These are phyloP conservation scores for Naganishia sp. DNA, from an alignment of 1,284 basidiomycete genomes.

Conservation along the genomic window DNA sequence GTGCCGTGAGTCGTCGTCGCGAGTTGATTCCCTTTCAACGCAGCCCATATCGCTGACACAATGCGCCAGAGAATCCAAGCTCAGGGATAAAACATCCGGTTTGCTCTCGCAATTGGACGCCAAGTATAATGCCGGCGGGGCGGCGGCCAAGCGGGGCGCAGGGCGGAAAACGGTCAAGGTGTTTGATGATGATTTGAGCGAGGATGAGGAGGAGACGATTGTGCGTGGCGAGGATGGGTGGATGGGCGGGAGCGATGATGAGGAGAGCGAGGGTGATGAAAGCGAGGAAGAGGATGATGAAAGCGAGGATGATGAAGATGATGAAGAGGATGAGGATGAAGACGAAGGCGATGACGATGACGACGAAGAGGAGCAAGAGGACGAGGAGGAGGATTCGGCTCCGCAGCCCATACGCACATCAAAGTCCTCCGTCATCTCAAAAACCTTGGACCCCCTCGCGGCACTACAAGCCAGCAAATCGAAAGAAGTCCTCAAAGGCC, in stretches of 20 bases:
- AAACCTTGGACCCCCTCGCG: constrained; percentile 56
- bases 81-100: constrained; percentile 64
- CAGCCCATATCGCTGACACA: neutral
- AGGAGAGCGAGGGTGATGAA: constrained; percentile 62
- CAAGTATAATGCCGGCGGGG: constrained; percentile 63
- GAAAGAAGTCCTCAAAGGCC: constrained; percentile 65
- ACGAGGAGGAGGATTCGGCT: constrained; percentile 49
- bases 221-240: constrained; percentile 50
- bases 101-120: constrained; percentile 58
- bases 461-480: constrained; percentile 44
- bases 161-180: constrained; percentile 66
- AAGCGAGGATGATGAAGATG: constrained; percentile 50
- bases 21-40: neutral
- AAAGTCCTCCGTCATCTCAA: constrained; percentile 18
- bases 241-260: constrained; percentile 41
- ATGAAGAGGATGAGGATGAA: constrained; percentile 57
- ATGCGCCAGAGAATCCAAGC: constrained; percentile 62
- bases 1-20: neutral
- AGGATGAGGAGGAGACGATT: constrained; percentile 57
- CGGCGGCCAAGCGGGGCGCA: constrained; percentile 38
- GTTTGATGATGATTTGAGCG: constrained; percentile 51
- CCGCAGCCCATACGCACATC: constrained; percentile 37
- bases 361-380: constrained; percentile 56
- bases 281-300: constrained; percentile 52
- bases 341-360: constrained; percentile 54